A percentile compares a stretch with the other conserved stretches of the same genome.
Evolutionary conservation across 768 basidiomycete species (phyloP).

Genomic region (Leccinum olivaceopallidum): DNA sequence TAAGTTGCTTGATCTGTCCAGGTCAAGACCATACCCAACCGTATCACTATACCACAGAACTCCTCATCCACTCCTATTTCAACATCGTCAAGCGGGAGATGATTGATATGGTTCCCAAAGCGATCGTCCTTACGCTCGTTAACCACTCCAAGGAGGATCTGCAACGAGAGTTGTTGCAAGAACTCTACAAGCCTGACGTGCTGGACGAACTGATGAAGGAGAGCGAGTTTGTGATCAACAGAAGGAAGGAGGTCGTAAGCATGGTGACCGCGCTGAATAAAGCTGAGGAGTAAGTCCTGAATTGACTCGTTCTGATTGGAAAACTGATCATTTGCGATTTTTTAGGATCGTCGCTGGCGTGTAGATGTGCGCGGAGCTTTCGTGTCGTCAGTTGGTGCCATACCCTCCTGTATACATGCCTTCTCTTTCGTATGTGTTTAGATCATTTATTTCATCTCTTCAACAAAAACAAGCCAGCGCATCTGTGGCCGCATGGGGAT

Average conservation of each 20-base stretch:
- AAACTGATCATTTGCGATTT: slow-evolving; percentile 12
- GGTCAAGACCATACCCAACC: neutral
- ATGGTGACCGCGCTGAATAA: slow-evolving; percentile 96
- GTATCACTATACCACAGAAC: slow-evolving; percentile 56
- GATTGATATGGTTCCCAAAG: slow-evolving; percentile 99
- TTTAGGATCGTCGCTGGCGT: slow-evolving; percentile 66
- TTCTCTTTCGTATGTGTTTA: slow-evolving; percentile 20
- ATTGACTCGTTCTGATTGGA: slow-evolving; percentile 1
- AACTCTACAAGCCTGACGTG: slow-evolving; percentile 96
- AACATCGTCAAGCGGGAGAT: slow-evolving; percentile 99
- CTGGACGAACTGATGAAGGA: slow-evolving; percentile 94
- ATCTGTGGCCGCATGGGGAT: neutral
- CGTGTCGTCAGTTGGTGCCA: slow-evolving; percentile 24
- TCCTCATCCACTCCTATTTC: slow-evolving; percentile 95
- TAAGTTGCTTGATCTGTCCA: slow-evolving; percentile 42
- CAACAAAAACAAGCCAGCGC: neutral
- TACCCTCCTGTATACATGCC: slow-evolving; percentile 32
- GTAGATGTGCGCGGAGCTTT: slow-evolving; percentile 29
- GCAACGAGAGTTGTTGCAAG: slow-evolving; percentile 90
- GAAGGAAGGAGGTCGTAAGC: slow-evolving; percentile 90
- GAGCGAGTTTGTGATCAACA: slow-evolving; percentile 83
- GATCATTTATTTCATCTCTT: slow-evolving; percentile 16
- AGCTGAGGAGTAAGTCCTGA: slow-evolving; percentile 89
- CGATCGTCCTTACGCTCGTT: slow-evolving; percentile 88
- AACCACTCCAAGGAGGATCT: slow-evolving; percentile 92